Percentiles rank a stretch among this genome's conserved stretches.
These are phyloP conservation scores for Ophiostoma sp. DNA, from an alignment of 2,329 filamentous ascomycete species.

Conservation along the genomic window DNA sequence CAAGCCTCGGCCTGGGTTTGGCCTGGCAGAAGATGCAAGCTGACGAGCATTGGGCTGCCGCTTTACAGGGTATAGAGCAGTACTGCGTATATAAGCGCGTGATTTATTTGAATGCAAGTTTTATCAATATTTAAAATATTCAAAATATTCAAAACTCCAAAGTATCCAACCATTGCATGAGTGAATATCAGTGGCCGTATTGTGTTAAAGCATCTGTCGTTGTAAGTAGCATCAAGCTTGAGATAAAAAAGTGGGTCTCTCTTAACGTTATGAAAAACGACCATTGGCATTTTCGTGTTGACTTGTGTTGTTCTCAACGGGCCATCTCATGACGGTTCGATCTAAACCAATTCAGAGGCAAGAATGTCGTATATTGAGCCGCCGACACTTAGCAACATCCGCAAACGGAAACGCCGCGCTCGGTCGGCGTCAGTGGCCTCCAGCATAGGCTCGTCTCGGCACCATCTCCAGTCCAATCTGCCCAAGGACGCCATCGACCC, in stretches of 20 bases:
- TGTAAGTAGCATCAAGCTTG: not conserved
- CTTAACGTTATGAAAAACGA: not conserved
- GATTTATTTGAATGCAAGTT: constrained; percentile 11
- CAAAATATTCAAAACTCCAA: not conserved
- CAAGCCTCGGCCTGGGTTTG: not conserved
- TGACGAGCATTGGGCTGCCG: not conserved
- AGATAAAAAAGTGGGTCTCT: not conserved
- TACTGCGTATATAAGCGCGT: constrained; percentile 24
- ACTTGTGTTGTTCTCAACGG: not conserved
- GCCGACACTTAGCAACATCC: constrained; percentile 27
- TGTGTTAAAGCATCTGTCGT: not conserved
- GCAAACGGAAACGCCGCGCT: constrained; percentile 36
- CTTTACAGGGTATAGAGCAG: not conserved
- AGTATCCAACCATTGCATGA: not conserved
- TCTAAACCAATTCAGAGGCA: not conserved
- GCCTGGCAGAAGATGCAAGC: not conserved
- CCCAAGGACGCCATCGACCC: constrained; percentile 46
- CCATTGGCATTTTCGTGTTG: not conserved
- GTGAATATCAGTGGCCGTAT: not conserved
- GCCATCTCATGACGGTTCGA: not conserved
- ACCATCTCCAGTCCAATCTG: constrained; percentile 24
- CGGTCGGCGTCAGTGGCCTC: constrained; percentile 21
- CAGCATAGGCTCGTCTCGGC: constrained; percentile 22
- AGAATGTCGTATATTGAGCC: constrained; percentile 26
- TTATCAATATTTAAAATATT: not conserved